Evolutionary conservation across 2,329 filamentous ascomycete genomes (phyloP), one percentile per base, ranked within the genome.

Genomic region (Xylariaceae sp.): DNA sequence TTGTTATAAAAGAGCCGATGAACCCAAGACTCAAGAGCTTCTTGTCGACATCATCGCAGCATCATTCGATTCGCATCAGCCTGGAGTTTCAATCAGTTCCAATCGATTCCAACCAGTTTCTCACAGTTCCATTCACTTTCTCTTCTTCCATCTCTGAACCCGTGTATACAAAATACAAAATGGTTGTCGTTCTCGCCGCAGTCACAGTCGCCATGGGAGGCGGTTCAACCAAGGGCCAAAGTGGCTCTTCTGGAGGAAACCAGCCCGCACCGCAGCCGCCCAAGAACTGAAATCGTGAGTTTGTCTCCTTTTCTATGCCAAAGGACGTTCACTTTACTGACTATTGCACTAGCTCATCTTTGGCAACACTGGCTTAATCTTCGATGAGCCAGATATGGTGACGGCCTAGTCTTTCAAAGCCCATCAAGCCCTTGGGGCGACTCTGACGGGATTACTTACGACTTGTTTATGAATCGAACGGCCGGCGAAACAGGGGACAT

Each of bases 121-220:
- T 35, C 9, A 15, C 17, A 15, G 13, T 11, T 51, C 13, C 13
- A 30, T 15, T 4, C n/a, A 13, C 7, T 9, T 13, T 45, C 4
- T 45, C 42, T 6, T 45, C n/a, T 45, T 45, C 42, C n/a, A n/a
- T 45, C 42, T 15, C 6, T 45, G 42, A 45, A 45, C n/a, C 42
- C 11, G 42, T 45, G 42, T 45, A 35, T 23, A 11, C 23, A 30
- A 30, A 30, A 51, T 13, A 7, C 49, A 64, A 35, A 4, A 63
- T 64, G 62, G 62, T 64, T 42, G 57, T 64, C 4, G 52, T 62
- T 50, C 60, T 64, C 52, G 62, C 62, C 44, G 62, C 62, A 17
- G 58, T 64, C 2, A 56, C 62, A 23, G 62, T 60, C 15, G 49
- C 56, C 30, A 53, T 59, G 2, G 17, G 53, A 13, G 58, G 58